Base-by-base conservation (phyloP, 2,329 filamentous ascomycete species). In the Penicillium sp. region DNA sequence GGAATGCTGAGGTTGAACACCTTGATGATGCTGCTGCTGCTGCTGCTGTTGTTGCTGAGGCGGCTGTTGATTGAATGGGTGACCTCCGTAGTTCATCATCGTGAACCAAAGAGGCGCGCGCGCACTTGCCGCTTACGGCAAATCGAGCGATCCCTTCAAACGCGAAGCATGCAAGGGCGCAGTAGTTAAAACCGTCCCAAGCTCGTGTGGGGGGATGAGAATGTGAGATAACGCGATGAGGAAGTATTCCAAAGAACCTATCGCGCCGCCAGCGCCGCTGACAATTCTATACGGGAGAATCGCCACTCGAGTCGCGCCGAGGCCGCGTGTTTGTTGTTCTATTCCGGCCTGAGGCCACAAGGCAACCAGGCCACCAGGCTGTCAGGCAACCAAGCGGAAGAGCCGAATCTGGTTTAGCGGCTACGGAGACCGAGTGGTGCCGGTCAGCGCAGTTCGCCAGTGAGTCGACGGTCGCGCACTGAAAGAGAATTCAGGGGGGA, bases 31-130 rank as follows among this genome's bases (percentile, higher is more conserved):
- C 18, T 18, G 61, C 43, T 64, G 18, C 18, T 18, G 18, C 18
- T 18, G 61, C 43, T 64, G 67, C 21, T 63, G 61, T 10, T 57
- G 54, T 29, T 63, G 61, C 48, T 63, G 61, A 39, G 57, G 49
- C 45, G 67, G 66, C 34, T 66, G 64, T 40, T 63, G 61, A 48
- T 69, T 62, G 48, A 67, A 70, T 21, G 62, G 57, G 50, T 67
- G 67, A 50, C 68, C 67, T 48, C 67, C 67, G 61, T 70, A 72
- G 48, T 65, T 66, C 69, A 72, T 72, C 69, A 72, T 72, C 46
- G 66, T 71, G 51, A 39, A 18, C 43, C 22, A 34, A 54, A 42
- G 52, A 53, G 46, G 40, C 44, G 47, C 50, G 53, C 34, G 44
- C 50, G 47, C 39, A 43, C 56, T 56, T 45, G 50, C 53, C 53